These are phyloP conservation scores for Neurospora tetrasperma DNA, from an alignment of 495 filamentous ascomycete genomes.

Conservation along the genomic window DNA sequence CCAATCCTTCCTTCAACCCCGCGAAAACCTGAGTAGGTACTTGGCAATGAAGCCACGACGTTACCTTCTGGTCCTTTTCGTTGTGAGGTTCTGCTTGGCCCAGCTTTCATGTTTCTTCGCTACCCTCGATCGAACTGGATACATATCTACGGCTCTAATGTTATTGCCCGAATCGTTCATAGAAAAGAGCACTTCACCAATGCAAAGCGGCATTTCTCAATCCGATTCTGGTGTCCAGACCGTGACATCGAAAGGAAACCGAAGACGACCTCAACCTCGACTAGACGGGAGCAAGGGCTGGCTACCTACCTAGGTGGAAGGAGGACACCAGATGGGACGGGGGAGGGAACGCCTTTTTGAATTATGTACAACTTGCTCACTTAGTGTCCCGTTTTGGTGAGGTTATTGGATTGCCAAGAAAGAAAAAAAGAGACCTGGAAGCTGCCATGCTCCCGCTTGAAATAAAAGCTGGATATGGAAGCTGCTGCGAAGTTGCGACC, in stretches of 20 bases:
- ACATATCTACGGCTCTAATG: not conserved
- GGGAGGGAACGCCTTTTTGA: not conserved
- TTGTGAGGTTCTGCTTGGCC: not conserved
- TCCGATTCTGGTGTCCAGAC: not conserved
- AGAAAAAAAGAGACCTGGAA: too few relatives aligned
- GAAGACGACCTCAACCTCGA: not conserved
- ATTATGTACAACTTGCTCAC: slow-evolving; percentile 1
- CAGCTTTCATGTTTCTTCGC: not conserved
- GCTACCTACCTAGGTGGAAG: too few relatives aligned
- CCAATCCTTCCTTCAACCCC: not conserved
- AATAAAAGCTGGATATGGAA: not conserved
- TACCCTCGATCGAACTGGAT: not conserved
- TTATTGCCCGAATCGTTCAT: not conserved
- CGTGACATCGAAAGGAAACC: not conserved
- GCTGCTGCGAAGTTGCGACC: not conserved
- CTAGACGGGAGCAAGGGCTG: not conserved
- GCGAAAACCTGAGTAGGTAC: not conserved
- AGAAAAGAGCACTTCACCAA: not conserved
- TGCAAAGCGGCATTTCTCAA: not conserved
- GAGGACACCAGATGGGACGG: too few relatives aligned
- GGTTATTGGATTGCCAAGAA: not conserved
- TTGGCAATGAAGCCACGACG: not conserved
- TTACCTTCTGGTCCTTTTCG: not conserved
- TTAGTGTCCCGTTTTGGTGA: not conserved
- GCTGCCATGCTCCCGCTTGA: too few relatives aligned